Evolutionary conservation across 371 early-diverging fungal species (phyloP).

Genomic region (Entomophthora muscae): DNA sequence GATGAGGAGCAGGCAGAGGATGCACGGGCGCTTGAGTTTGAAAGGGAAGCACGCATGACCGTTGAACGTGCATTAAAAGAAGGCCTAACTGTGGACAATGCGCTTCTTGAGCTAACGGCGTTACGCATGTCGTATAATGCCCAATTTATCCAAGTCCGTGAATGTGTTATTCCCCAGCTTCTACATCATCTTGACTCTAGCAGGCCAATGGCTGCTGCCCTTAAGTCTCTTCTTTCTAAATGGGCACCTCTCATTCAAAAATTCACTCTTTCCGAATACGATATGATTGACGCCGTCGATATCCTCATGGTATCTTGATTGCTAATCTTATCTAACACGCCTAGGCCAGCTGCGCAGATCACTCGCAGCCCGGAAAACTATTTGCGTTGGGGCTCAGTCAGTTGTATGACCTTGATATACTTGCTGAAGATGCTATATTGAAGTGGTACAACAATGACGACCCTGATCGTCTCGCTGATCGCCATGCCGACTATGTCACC

Average conservation of each 20-base stretch:
- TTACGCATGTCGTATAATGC: slow-evolving; percentile 79
- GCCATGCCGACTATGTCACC: neutral
- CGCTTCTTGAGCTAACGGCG: slow-evolving; percentile 74
- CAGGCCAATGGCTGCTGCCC: neutral
- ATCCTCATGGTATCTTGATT: slow-evolving; percentile 32
- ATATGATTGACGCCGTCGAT: slow-evolving; percentile 57
- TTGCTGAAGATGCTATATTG: slow-evolving; percentile 68
- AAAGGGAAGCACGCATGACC: slow-evolving; percentile 57
- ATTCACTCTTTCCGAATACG: slow-evolving; percentile 46
- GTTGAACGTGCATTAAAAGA: slow-evolving; percentile 65
- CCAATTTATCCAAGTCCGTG: slow-evolving; percentile 58
- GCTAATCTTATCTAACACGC: slow-evolving; percentile 14
- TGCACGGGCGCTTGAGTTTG: slow-evolving; percentile 20
- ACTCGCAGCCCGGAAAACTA: slow-evolving; percentile 41
- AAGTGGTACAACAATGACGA: slow-evolving; percentile 42
- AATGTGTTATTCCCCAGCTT: slow-evolving; percentile 43
- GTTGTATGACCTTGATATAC: slow-evolving; percentile 63
- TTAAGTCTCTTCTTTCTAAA: neutral
- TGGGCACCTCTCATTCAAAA: slow-evolving; percentile 42
- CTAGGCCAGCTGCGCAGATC: slow-evolving; percentile 22
- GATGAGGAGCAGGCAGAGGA: slow-evolving; percentile 32
- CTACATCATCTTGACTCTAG: slow-evolving; percentile 30
- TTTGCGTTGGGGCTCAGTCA: slow-evolving; percentile 13
- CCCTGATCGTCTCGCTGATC: slow-evolving; percentile 9
- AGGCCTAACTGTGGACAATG: slow-evolving; percentile 50